These are phyloP conservation scores for Heimioporus retisporus DNA, from an alignment of 1,284 basidiomycete species.

Conservation along the genomic window DNA sequence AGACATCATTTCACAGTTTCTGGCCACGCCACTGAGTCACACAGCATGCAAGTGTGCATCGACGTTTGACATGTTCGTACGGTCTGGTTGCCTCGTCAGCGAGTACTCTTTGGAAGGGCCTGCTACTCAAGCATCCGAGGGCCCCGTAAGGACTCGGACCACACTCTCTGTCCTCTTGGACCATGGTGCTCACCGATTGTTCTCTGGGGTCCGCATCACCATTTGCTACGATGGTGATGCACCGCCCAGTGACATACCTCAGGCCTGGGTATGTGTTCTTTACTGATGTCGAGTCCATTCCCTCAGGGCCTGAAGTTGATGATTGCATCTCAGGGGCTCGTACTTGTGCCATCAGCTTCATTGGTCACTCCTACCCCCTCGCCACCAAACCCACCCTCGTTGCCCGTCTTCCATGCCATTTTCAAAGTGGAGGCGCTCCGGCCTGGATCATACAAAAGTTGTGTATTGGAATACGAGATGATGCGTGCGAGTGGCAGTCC, in stretches of 20 bases:
- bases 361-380: neutral
- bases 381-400: no score
- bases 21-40: no score
- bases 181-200: no score
- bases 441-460: no score
- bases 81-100: neutral
- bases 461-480: no score
- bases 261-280: no score
- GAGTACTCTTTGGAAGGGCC: neutral
- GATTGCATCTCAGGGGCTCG: neutral
- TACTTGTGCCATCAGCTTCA: neutral
- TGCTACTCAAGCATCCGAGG: neutral
- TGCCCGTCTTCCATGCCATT: neutral
- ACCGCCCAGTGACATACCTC: no score
- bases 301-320: neutral
- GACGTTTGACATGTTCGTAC: neutral
- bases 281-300: neutral
- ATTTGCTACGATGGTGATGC: no score
- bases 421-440: neutral
- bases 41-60: neutral
- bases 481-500: no score
- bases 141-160: neutral
- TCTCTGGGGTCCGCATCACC: no score
- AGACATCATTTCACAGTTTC: neutral
- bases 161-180: neutral